Percentiles rank a stretch among this genome's conserved stretches.
Conservation (phyloP, 345 rosid genomes). For the Salix udensis region DNA sequence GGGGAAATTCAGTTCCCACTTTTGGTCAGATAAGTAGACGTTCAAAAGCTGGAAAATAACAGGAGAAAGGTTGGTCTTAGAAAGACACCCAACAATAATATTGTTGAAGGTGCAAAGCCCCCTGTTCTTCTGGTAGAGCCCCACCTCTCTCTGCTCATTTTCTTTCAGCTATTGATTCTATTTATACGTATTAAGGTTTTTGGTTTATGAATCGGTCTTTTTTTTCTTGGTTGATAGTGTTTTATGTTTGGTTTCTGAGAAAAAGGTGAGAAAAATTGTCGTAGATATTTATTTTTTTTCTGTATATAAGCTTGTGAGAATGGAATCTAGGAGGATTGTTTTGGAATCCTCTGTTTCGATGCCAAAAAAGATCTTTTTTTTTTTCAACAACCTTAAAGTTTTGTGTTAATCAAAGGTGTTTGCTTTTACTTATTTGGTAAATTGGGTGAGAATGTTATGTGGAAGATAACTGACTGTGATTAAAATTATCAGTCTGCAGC, state of each 20-base stretch:
- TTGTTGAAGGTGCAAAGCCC: background rate
- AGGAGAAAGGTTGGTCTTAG: background rate
- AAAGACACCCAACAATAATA: background rate
- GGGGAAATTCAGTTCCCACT: background rate
- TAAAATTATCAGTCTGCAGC: background rate
- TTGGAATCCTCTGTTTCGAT: background rate
- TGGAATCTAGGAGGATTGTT: background rate
- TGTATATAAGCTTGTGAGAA: background rate
- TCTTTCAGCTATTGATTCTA: background rate
- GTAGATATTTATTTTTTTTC: background rate
- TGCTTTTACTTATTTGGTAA: background rate
- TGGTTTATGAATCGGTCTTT: background rate
- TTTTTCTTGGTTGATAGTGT: background rate
- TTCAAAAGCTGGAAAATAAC: background rate
- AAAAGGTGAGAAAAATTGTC: background rate
- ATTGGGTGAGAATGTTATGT: background rate
- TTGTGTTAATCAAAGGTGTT: background rate
- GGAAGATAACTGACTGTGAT: background rate
- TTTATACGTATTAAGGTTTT: too few species aligned
- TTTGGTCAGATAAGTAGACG: background rate
- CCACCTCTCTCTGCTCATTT: background rate
- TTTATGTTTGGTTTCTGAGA: conserved; percentile 8
- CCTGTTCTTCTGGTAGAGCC: background rate
- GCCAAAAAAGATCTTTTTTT: background rate
- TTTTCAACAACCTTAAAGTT: background rate